Evolutionary conservation across 2,329 filamentous ascomycete species (phyloP), one percentile per base, ranked within the genome.

Genomic region (Teratosphaeria zuluensis): DNA sequence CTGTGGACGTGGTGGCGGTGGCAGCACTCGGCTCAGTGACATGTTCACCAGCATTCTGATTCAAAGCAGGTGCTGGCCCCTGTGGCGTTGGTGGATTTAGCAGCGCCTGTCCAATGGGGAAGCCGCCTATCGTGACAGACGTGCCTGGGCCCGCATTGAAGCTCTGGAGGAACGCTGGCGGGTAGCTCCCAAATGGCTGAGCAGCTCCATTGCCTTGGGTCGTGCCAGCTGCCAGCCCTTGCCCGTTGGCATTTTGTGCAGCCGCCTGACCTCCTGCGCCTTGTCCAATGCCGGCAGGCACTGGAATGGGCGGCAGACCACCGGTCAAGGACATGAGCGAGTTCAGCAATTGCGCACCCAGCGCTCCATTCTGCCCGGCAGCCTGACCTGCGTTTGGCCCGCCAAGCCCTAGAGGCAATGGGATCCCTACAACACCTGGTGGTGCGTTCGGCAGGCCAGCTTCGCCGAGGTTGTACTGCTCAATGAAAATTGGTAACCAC

Each of bases 391-490:
- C 42, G n/a, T 48, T 48, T 21, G 42, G 33, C 33, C 9, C 42
- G 6, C 16, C 42, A 48, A 21, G 42, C 42, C 16, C 42, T 8
- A n/a, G 9, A 48, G 42, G 42, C 16, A 48, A 19, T 11, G 42
- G 42, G 9, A 21, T 19, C 42, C 16, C 42, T 8, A 48, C 16
- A 21, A 48, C 42, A 11, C 42, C n/a, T 21, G 42, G 42, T n/a
- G n/a, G 19, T n/a, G 9, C 16, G 8, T 19, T 19, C n/a, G 42
- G 42, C 16, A 19, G 9, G 42, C 16, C 42, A 19, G 42, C 42
- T 4, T 62, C 59, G 33, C 60, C 65, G 24, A 64, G n/a, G 56
- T 66, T 65, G 64, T 66, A 65, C 59, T 68, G 63, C 24, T 63
- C 56, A 51, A 64, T 62, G 60, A 67, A 64, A 28, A 55, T 61